Evolutionary conservation across 2,329 filamentous ascomycete genomes (phyloP).

Genomic region (Mollisiaceae sp.): DNA sequence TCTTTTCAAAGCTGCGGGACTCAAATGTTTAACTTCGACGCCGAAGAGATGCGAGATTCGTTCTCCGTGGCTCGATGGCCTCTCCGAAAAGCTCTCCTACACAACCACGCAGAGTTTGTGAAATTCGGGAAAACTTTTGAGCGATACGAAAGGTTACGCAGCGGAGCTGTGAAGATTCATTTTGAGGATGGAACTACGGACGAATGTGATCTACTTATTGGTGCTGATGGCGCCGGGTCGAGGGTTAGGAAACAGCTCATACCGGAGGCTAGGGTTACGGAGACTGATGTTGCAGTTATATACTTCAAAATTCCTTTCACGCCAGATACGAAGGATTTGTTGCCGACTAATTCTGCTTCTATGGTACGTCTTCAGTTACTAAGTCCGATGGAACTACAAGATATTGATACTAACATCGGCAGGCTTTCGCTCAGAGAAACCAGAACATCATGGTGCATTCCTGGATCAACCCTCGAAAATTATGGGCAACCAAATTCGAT

Average conservation of each 20-base stretch:
- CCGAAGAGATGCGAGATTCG: constrained; percentile 33
- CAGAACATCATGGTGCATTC: constrained; percentile 39
- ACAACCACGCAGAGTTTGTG: constrained; percentile 30
- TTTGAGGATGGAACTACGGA: constrained; percentile 51
- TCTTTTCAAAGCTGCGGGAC: constrained; percentile 23
- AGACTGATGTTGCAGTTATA: constrained; percentile 34
- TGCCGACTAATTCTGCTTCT: constrained; percentile 30
- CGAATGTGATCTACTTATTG: constrained; percentile 58
- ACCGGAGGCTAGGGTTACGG: constrained; percentile 29
- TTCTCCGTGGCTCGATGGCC: constrained; percentile 38
- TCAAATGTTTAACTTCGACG: constrained; percentile 35
- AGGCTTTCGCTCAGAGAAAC: constrained; percentile 35
- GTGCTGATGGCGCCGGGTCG: constrained; percentile 60
- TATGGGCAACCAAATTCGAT: constrained; percentile 33
- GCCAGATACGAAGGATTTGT: constrained; percentile 29
- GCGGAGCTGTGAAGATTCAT: constrained; percentile 43
- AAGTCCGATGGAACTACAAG: background rate
- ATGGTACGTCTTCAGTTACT: constrained; percentile 30
- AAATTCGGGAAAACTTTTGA: constrained; percentile 43
- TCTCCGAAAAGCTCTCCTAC: constrained; percentile 35
- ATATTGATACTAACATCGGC: constrained; percentile 18
- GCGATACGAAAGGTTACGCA: constrained; percentile 37
- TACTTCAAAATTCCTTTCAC: constrained; percentile 41
- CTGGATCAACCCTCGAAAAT: constrained; percentile 36
- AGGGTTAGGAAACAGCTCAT: constrained; percentile 48